Evolutionary conservation across 2,329 filamentous ascomycete genomes (phyloP).

Genomic region (Penicillium concentricum): DNA sequence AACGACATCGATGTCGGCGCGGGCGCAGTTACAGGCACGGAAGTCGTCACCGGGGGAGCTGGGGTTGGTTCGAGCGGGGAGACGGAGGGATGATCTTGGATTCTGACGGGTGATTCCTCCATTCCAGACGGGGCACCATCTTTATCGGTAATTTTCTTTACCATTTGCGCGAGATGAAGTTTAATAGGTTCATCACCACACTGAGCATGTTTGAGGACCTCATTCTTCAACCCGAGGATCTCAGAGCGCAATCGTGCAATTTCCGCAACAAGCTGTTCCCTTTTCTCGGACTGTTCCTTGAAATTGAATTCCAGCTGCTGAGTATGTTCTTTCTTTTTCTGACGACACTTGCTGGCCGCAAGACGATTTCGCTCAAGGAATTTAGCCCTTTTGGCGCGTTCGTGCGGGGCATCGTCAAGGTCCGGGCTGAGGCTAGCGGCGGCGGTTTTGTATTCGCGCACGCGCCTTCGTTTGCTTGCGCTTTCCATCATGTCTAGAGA

Average conservation of each 20-base stretch:
- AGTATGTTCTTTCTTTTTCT: slow-evolving; percentile 61
- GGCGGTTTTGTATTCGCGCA: slow-evolving; percentile 13
- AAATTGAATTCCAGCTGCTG: slow-evolving; percentile 48
- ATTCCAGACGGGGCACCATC: slow-evolving; percentile 12
- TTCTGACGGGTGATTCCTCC: slow-evolving; percentile 4
- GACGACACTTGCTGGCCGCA: slow-evolving; percentile 61
- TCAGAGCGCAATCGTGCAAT: slow-evolving; percentile 38
- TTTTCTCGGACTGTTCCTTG: slow-evolving; percentile 38
- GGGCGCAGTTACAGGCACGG: background rate
- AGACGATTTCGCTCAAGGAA: slow-evolving; percentile 60
- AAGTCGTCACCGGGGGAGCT: background rate
- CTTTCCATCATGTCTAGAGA: slow-evolving; percentile 18
- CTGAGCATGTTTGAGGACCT: slow-evolving; percentile 40
- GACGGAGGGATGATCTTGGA: slow-evolving; percentile 18
- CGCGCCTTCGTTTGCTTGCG: slow-evolving; percentile 23
- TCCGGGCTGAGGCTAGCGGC: slow-evolving; percentile 24
- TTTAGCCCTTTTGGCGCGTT: slow-evolving; percentile 47
- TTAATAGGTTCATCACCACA: slow-evolving; percentile 42
- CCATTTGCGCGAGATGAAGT: slow-evolving; percentile 38
- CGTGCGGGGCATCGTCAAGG: slow-evolving; percentile 23
- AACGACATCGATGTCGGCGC: slow-evolving; percentile 26
- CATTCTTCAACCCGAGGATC: slow-evolving; percentile 40
- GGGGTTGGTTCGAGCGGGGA: slow-evolving; percentile 7
- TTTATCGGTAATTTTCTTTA: slow-evolving; percentile 35
- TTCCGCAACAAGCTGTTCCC: slow-evolving; percentile 31